A percentile compares a stretch with the other conserved stretches of the same genome.
phyloP scores from a whole-genome alignment of 2,329 filamentous ascomycete genomes.

The Ophiostoma sp. region DNA sequence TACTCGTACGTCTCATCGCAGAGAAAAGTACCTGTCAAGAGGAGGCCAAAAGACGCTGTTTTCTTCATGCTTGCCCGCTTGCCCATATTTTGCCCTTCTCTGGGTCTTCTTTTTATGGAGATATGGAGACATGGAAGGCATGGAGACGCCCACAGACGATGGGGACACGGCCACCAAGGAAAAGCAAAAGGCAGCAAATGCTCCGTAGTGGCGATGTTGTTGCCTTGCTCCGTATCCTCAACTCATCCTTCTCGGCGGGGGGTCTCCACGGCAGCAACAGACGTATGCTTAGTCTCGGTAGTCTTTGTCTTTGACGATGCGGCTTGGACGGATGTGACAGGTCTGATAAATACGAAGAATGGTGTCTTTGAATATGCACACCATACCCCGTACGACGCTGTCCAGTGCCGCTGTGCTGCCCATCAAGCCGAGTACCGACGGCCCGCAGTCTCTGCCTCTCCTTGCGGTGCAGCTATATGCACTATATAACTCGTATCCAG shows the following conservation, averaged over 20 bases:
- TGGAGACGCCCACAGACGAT: background rate
- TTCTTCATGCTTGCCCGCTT: no score
- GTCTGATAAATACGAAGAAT: background rate
- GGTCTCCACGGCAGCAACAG: background rate
- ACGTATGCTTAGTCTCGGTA: no score
- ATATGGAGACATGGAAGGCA: constrained; percentile 7
- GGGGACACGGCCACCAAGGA: background rate
- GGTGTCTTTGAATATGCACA: background rate
- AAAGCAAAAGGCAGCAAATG: background rate
- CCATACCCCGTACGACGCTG: background rate
- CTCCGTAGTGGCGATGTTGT: background rate
- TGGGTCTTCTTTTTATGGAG: constrained; percentile 5
- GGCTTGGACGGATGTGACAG: background rate
- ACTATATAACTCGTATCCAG: background rate
- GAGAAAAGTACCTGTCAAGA: background rate
- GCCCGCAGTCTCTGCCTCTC: background rate
- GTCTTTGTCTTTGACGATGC: background rate
- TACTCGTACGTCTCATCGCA: background rate
- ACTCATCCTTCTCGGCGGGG: no score
- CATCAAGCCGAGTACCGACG: background rate
- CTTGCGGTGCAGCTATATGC: background rate
- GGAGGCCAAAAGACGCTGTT: background rate
- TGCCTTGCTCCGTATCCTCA: background rate
- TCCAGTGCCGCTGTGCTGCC: background rate
- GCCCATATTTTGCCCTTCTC: background rate